Conservation (phyloP, 495 filamentous ascomycete species). For the Wilcoxina mikolae region DNA sequence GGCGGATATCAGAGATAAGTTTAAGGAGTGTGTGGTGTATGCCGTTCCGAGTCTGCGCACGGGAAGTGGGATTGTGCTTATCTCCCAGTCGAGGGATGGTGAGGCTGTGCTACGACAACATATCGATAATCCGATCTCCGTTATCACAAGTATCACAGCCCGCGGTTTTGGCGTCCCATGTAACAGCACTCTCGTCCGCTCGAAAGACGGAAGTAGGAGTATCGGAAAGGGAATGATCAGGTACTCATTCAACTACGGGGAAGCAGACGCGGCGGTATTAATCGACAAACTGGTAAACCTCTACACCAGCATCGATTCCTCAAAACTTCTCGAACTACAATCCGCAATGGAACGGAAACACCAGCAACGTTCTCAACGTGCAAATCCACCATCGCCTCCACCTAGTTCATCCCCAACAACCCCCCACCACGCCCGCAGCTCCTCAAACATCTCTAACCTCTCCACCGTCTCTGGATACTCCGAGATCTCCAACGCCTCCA, state of each 20-base stretch:
- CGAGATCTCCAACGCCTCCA: background rate
- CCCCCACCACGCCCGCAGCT: background rate
- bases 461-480: background rate
- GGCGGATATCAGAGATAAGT: constrained; percentile 7
- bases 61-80: constrained; percentile 15
- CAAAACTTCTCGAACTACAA: background rate
- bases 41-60: constrained; percentile 16
- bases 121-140: constrained; percentile 16
- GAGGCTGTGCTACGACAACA: constrained; percentile 25
- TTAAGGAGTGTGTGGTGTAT: constrained; percentile 13
- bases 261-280: background rate
- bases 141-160: constrained; percentile 19
- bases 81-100: constrained; percentile 19
- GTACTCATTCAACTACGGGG: constrained; percentile 5
- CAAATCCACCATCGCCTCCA: background rate
- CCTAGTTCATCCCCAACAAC: background rate
- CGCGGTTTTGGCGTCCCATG: constrained; percentile 15
- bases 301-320: background rate
- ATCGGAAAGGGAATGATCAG: constrained; percentile 1
- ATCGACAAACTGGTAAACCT: constrained; percentile 5
- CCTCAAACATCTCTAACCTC: constrained; percentile 1
- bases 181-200: constrained; percentile 10
- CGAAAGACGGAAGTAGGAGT: background rate
- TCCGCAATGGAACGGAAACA: background rate
- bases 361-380: background rate